Percentiles rank a stretch among this genome's conserved stretches.
These are phyloP conservation scores for Cercophora sp. DNA, from an alignment of 495 filamentous ascomycete species.

Conservation along the genomic window DNA sequence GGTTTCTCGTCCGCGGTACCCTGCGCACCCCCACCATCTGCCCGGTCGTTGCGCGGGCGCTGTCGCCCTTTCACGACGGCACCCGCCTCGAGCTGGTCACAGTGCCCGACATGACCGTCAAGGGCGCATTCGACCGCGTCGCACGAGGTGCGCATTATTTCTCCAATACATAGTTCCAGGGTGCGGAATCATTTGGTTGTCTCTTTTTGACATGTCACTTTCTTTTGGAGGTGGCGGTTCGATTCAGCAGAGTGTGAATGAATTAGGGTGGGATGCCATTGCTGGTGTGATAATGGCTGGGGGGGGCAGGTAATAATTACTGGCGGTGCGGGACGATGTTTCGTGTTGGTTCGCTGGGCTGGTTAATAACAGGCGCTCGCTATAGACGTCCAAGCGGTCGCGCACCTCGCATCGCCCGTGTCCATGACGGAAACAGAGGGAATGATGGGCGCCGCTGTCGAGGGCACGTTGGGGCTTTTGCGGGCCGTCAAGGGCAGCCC, in stretches of 20 bases:
- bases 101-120: constrained; percentile 40
- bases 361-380: no score
- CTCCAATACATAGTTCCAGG: no score
- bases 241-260: no score
- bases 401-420: constrained; percentile 77
- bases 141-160: no score
- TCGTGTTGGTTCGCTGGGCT: constrained; percentile 61
- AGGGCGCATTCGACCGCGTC: constrained; percentile 39
- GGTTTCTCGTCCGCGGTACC: constrained; percentile 67
- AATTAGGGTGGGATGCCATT: no score
- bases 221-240: no score
- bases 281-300: no score
- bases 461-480: constrained; percentile 69
- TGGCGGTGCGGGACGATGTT: constrained; percentile 18
- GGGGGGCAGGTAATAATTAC: no score
- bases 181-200: no score
- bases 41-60: constrained; percentile 53
- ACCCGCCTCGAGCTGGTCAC: constrained; percentile 27
- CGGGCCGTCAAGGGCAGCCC: constrained; percentile 17
- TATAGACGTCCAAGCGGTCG: constrained; percentile 53
- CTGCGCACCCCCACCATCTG: constrained; percentile 62
- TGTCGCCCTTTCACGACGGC: constrained; percentile 35
- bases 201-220: no score
- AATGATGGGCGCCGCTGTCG: constrained; percentile 65
- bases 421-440: constrained; percentile 59